Evolutionary conservation across 441 rosid species (phyloP), one percentile per base, ranked within the genome.

Genomic region (Erodium texanum): DNA sequence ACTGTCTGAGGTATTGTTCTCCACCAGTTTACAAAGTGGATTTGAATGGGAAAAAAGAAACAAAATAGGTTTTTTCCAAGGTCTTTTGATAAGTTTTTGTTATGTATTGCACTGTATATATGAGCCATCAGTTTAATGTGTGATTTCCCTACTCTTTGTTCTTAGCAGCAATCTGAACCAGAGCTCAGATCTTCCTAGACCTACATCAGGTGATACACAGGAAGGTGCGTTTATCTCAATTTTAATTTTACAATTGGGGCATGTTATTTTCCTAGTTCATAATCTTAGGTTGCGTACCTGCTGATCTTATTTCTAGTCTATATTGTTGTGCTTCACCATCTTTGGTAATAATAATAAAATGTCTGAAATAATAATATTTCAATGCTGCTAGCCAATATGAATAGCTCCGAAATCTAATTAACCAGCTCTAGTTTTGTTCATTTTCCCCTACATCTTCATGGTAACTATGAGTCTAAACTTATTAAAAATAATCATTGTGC

Each of bases 1-100:
- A 90, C 74, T 82, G 86, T 83, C 86, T 93, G 59, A 87, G 96
- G 98, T 90, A 87, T 63, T 27, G 65, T 69, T 71, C 68, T 78
- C 65, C 48, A 10, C 32, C 10, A 59, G 16, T 61, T 61, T 14
- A 61, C 29, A 24, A 61, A 61, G 29, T 61, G 64, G 64, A 61
- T 61, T 61, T 23, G 64, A 52, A 16, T 61, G 64, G n/a, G 64
- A 8, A 61, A 23, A 24, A 61, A 24, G 64, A 52, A 52, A 52
- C 64, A 61, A 61, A 59, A 10, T 22, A 59, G 23, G 18, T 43
- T 68, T 65, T 58, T 61, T 9, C 16, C 0, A n/a, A 4, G 64
- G 16, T 12, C 16, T 12, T 10, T 1, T 61, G 64, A 61, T 12
- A 61, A 61, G 3, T n/a, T 52, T 52, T n/a, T 52, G 59, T 52